Percentiles rank a stretch among this genome's conserved stretches.
Evolutionary conservation across 768 basidiomycete species (phyloP).

Genomic region (Hericium coralloides): DNA sequence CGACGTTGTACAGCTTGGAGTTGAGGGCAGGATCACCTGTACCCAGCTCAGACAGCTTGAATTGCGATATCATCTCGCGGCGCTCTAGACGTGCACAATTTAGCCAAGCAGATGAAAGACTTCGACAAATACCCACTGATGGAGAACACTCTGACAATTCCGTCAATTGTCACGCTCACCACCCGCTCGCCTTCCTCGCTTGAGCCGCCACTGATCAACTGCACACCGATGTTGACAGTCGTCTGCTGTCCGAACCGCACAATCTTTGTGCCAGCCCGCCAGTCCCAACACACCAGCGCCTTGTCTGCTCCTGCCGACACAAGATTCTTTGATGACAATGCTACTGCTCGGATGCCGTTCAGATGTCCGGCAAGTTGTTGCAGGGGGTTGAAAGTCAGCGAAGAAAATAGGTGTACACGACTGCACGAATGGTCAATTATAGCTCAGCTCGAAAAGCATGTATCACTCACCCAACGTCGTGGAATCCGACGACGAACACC

Average conservation of each 20-base stretch:
- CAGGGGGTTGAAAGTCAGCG: conserved; percentile 72
- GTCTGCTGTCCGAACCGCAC: conserved; percentile 91
- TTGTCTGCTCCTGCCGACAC: conserved; percentile 79
- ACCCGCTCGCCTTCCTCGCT: conserved; percentile 65
- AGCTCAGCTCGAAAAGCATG: background rate
- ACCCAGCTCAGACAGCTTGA: conserved; percentile 75
- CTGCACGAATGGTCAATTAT: conserved; percentile 25
- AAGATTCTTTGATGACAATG: conserved; percentile 74
- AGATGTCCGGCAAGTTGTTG: conserved; percentile 82
- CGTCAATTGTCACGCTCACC: conserved; percentile 89
- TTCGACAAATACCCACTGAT: conserved; percentile 50
- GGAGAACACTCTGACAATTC: conserved; percentile 83
- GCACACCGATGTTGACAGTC: conserved; percentile 85
- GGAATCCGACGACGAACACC: conserved; percentile 89
- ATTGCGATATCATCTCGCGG: conserved; percentile 88
- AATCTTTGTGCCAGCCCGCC: conserved; percentile 82
- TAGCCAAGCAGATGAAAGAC: background rate
- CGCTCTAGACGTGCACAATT: conserved; percentile 29
- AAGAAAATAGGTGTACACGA: conserved; percentile 83
- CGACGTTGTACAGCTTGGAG: conserved; percentile 67
- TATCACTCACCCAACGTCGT: conserved; percentile 70
- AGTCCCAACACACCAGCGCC: conserved; percentile 81
- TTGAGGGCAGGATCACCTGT: conserved; percentile 56
- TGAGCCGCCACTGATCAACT: conserved; percentile 52
- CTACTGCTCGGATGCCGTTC: conserved; percentile 86